Conservation (phyloP, 140 eudicot species). For the Ambrosia hybrid region DNA sequence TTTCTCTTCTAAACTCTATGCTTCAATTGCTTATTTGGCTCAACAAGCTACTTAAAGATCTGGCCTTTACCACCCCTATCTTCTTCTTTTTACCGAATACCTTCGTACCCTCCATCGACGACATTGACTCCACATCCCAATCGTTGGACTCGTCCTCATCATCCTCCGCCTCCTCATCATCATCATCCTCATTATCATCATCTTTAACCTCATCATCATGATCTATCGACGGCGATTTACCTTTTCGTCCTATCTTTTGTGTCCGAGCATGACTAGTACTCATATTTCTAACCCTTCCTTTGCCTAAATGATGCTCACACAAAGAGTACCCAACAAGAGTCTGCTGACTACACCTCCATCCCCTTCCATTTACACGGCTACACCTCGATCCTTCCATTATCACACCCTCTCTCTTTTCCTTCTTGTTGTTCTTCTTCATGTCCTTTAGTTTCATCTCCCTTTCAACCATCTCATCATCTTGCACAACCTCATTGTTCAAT, state of each 20-base stretch:
- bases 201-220: slow-evolving; percentile 5
- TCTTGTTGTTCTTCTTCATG: slow-evolving; percentile 30
- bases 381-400: slow-evolving; percentile 89
- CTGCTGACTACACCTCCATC: slow-evolving; percentile 89
- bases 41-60: slow-evolving; percentile 82
- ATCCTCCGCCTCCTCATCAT: slow-evolving; percentile 8
- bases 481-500: slow-evolving; percentile 13
- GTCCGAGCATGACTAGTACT: slow-evolving; percentile 27
- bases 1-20: slow-evolving; percentile 10
- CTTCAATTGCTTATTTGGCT: slow-evolving; percentile 47
- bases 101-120: slow-evolving; percentile 10
- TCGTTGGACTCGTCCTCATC: slow-evolving; percentile 22
- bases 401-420: slow-evolving; percentile 50
- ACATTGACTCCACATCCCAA: slow-evolving; percentile 18
- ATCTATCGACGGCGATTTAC: slow-evolving; percentile 5
- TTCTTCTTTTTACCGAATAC: slow-evolving; percentile 42
- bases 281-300: slow-evolving; percentile 78
- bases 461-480: slow-evolving; percentile 22
- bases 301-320: slow-evolving; percentile 93
- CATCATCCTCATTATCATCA: slow-evolving; percentile 7
- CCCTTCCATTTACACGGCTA: slow-evolving; percentile 91
- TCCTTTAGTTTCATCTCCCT: slow-evolving; percentile 33
- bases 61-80: slow-evolving; percentile 82
- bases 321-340: slow-evolving; percentile 87
- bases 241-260: slow-evolving; percentile 1